Evolutionary conservation across 371 early-diverging fungal genomes (phyloP), one percentile per base, ranked within the genome.

Genomic region (Mortierella sp.): DNA sequence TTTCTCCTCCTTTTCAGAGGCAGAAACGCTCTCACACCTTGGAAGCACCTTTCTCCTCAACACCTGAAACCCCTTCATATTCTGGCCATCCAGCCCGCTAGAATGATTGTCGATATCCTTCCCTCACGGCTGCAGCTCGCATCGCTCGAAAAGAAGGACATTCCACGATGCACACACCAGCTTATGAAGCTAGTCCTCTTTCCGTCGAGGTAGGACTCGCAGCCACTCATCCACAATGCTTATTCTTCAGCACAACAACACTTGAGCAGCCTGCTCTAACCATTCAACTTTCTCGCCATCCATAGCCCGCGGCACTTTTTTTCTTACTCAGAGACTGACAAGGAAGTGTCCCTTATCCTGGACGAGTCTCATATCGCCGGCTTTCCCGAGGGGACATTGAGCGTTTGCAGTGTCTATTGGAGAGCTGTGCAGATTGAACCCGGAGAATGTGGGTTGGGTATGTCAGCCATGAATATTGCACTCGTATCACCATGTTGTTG

Each of bases 171-270:
- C 62, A 76, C 76, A 26, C 70, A 76, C 28, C 76, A 76, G 48
- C 76, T 76, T 28, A 76, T 76, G 76, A 76, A 76, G 31, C 52
- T 76, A 2, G 63, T 76, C 53, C 58, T 76, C 23, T 76, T 76
- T 46, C 76, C 76, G 2, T 26, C 65, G 38, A 66, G 76, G 76
- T 76, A 76, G n/a, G n/a, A n/a, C n/a, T n/a, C 19, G 42, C 21
- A 21, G 16, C 46, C 27, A 14, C 34, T 45, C 18, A 10, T 39
- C 21, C 8, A 30, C 19, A 45, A 47, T 31, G 0, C 24, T 26
- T 30, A 24, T 28, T 24, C 27, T 53, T 27, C n/a, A n/a, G n/a
- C n/a, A n/a, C n/a, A n/a, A n/a, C n/a, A n/a, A n/a, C n/a, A n/a
- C n/a, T n/a, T n/a, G n/a, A n/a, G n/a, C n/a, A n/a, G n/a, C n/a